phyloP scores from a whole-genome alignment of 2,329 filamentous ascomycete genomes.

The Emmonsia crescens region DNA sequence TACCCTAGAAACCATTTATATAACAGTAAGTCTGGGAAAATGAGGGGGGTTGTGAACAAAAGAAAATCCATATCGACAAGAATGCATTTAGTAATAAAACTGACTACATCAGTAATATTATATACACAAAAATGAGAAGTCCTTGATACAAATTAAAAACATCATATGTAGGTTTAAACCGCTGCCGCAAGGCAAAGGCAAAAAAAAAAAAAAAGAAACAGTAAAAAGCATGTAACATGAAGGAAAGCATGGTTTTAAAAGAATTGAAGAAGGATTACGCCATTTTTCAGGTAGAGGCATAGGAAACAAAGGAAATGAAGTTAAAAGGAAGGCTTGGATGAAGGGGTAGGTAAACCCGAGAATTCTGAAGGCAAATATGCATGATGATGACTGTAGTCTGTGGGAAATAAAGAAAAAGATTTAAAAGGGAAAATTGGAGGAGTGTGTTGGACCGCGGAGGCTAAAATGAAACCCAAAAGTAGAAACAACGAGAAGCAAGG shows the following conservation, averaged over 20 bases:
- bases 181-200: neutral
- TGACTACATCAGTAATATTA: neutral
- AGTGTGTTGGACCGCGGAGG: neutral
- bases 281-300: neutral
- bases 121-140: neutral
- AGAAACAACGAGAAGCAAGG: neutral
- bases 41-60: neutral
- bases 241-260: neutral
- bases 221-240: neutral
- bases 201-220: neutral
- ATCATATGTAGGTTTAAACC: neutral
- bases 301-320: neutral
- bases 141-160: neutral
- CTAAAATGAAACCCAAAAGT: neutral
- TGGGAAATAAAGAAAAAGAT: neutral
- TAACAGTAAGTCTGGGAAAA: neutral
- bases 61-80: neutral
- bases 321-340: neutral
- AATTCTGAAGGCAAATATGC: neutral
- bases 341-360: neutral
- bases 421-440: neutral
- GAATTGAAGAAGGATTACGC: neutral
- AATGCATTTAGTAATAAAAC: neutral
- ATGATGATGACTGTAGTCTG: neutral
- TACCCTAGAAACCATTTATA: neutral